phyloP scores from a whole-genome alignment of 371 early-diverging fungal genomes.

The Zychaea mexicana region DNA sequence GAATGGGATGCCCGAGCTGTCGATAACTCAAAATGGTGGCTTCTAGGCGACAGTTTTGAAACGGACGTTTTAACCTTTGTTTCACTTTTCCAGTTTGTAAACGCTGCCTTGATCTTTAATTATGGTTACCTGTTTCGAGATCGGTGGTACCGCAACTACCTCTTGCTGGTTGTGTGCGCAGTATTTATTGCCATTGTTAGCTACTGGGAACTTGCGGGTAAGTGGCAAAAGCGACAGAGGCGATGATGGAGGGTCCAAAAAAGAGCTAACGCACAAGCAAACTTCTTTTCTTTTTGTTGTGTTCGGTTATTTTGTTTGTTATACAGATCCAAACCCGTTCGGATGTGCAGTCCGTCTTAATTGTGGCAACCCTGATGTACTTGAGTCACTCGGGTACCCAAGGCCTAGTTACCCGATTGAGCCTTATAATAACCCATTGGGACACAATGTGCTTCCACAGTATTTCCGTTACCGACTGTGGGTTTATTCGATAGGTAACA shows the following conservation, averaged over 20 bases:
- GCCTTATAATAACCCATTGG: slow-evolving; percentile 58
- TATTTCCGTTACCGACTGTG: slow-evolving; percentile 67
- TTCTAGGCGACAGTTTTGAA: slow-evolving; percentile 80
- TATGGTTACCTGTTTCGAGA: slow-evolving; percentile 67
- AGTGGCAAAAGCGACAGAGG: background rate
- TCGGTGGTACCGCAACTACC: slow-evolving; percentile 63
- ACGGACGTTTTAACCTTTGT: slow-evolving; percentile 62
- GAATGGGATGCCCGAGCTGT: slow-evolving; percentile 71
- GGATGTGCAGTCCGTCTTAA: slow-evolving; percentile 74
- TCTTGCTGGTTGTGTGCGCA: slow-evolving; percentile 58
- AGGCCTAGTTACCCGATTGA: slow-evolving; percentile 53
- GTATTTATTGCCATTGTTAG: slow-evolving; percentile 57
- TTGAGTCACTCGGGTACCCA: slow-evolving; percentile 56
- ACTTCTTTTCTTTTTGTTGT: too few relatives aligned
- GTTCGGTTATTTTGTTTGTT: background rate
- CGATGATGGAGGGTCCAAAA: too few relatives aligned
- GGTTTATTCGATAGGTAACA: slow-evolving; percentile 49
- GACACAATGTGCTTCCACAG: slow-evolving; percentile 72
- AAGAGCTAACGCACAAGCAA: too few relatives aligned
- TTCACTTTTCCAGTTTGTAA: slow-evolving; percentile 65
- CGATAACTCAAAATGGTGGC: slow-evolving; percentile 76
- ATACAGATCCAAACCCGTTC: slow-evolving; percentile 64
- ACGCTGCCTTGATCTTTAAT: slow-evolving; percentile 69
- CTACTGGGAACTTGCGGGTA: slow-evolving; percentile 54
- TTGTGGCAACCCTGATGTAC: slow-evolving; percentile 63